phyloP scores from a whole-genome alignment of 768 basidiomycete species.

The Termitomyces sp. region DNA sequence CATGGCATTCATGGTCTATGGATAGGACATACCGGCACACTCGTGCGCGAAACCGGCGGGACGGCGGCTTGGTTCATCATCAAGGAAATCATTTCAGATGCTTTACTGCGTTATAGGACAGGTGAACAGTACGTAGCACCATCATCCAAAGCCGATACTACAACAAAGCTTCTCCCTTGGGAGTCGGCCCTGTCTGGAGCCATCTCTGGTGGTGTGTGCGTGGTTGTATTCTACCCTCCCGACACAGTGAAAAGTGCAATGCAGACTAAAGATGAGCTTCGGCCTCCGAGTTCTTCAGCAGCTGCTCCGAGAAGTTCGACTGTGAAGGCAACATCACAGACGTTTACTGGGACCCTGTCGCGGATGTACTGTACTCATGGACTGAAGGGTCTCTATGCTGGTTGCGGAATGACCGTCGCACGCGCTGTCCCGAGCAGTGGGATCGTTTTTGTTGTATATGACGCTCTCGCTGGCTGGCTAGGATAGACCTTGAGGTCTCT shows the following conservation, averaged over 20 bases:
- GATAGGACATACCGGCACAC: conserved; percentile 82
- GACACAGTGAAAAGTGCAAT: conserved; percentile 40
- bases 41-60: conserved; percentile 85
- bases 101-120: conserved; percentile 37
- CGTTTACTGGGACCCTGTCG: conserved; percentile 53
- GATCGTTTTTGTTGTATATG: conserved; percentile 90
- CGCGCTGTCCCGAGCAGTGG: conserved; percentile 86
- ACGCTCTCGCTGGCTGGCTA: conserved; percentile 53
- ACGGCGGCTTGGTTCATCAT: conserved; percentile 82
- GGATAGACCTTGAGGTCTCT: conserved; percentile 17
- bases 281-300: conserved; percentile 25
- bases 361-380: conserved; percentile 76
- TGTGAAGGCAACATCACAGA: background rate
- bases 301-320: background rate
- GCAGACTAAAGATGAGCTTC: conserved; percentile 64
- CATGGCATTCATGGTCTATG: conserved; percentile 69
- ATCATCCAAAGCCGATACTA: conserved; percentile 10
- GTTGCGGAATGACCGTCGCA: conserved; percentile 86
- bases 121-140: conserved; percentile 9
- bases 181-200: conserved; percentile 81
- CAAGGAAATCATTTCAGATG: conserved; percentile 70
- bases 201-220: conserved; percentile 73
- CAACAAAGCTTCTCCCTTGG: conserved; percentile 44
- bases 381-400: conserved; percentile 81
- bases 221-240: conserved; percentile 81